Evolutionary conservation across 495 filamentous ascomycete species (phyloP), one percentile per base, ranked within the genome.

Genomic region (Talaromyces adpressus): DNA sequence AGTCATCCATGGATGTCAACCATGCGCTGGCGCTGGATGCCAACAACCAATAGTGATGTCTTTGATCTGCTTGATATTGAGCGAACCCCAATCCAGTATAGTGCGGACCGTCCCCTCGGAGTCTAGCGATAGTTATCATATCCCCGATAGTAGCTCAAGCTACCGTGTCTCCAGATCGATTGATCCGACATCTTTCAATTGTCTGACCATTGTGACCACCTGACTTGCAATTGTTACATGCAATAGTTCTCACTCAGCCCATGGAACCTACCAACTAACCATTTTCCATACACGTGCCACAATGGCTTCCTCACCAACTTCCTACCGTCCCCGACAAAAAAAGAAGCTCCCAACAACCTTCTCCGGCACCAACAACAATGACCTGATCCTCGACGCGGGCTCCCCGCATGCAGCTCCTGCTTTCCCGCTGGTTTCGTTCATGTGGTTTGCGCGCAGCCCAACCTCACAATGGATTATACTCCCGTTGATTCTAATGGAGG

Each of bases 391-490:
- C 54, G 78, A 84, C 62, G 54, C 67, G 6, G 66, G 73, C 63
- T 63, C 79, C 71, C 67, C 75, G 60, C 68, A 73, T 66, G 47
- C 80, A 65, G 64, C 77, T 59, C 77, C 87, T 36, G 82, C 89
- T 4, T 98, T 97, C 69, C 94, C 94, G 4, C 82, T 98, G 7
- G 93, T 90, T 20, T 88, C 91, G 20, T 90, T 98, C 68, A 83
- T 98, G 32, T 97, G 94, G 91, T 91, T 93, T 45, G 89, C 92
- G 25, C 85, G 91, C 36, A 87, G 88, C 62, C 84, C 85, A 11
- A 84, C 88, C 18, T 96, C 93, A 25, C 91, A 94, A 92, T 98
- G 94, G 95, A 84, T 96, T 64, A 82, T 91, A 14, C 77, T 98
- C 14, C 92, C 94, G 0, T 75, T 94, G 62, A 88, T 95, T 4